Conservation (phyloP, 176 grass and related monocot genomes). For the Hsuehochloa calcarea region DNA sequence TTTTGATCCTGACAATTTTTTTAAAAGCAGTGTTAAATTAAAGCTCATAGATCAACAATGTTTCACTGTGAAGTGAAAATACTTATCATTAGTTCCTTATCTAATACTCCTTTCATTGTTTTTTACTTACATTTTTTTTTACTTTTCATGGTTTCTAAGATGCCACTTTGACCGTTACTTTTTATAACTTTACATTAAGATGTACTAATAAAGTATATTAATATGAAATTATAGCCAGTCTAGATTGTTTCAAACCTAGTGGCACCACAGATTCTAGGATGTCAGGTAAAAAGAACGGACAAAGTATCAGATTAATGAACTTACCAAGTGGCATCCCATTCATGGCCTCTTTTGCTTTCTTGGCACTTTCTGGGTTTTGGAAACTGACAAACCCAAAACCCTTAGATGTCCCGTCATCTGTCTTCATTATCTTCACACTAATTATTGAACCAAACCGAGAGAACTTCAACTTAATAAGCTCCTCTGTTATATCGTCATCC, state of each 20-base stretch:
- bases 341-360: constrained; percentile 68
- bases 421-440: constrained; percentile 62
- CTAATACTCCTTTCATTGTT: background rate
- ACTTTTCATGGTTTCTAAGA: no score
- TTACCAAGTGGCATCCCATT: constrained; percentile 75
- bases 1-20: constrained; percentile 61
- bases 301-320: background rate
- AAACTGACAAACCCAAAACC: constrained; percentile 91
- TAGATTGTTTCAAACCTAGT: no score
- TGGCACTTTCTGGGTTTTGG: constrained; percentile 59
- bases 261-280: no score
- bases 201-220: no score
- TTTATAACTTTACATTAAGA: no score
- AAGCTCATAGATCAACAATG: background rate
- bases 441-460: constrained; percentile 61
- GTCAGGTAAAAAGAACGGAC: no score
- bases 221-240: no score
- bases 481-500: constrained; percentile 71
- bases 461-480: constrained; percentile 75
- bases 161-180: no score
- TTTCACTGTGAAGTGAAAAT: background rate
- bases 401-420: constrained; percentile 58
- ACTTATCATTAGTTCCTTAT: background rate
- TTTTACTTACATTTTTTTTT: no score
- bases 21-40: background rate